These are phyloP conservation scores for Oryza meridionalis DNA, from an alignment of 176 grass and related monocot genomes.

Conservation along the genomic window DNA sequence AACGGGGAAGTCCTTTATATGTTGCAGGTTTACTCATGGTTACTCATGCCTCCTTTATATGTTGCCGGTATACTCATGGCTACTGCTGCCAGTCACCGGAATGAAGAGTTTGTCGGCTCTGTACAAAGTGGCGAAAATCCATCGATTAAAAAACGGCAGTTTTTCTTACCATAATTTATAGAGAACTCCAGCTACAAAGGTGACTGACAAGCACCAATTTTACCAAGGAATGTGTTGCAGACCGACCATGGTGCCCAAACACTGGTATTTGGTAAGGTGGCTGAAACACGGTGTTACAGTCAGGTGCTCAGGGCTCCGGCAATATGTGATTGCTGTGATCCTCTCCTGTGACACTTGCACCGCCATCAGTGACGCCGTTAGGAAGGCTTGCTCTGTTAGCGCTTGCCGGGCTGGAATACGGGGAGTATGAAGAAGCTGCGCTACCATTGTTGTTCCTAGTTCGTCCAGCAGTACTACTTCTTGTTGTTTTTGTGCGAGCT, in stretches of 20 bases:
- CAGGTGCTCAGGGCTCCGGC: slow-evolving; percentile 51
- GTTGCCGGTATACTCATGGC: not conserved
- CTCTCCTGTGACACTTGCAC: slow-evolving; percentile 20
- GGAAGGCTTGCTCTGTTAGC: slow-evolving; percentile 30
- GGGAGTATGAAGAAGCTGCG: slow-evolving; percentile 56
- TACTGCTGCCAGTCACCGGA: not conserved
- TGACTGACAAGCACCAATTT: not conserved
- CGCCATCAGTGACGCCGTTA: slow-evolving; percentile 49
- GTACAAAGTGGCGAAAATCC: not conserved
- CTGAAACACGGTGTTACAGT: not conserved
- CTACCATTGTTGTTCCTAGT: slow-evolving; percentile 62
- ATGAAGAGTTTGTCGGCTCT: not conserved
- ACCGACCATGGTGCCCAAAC: not conserved
- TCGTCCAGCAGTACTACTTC: slow-evolving; percentile 71
- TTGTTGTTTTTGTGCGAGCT: slow-evolving; percentile 70
- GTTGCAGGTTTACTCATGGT: not conserved
- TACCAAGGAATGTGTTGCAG: not conserved
- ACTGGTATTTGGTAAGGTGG: not conserved
- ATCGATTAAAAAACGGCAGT: slow-evolving; percentile 1
- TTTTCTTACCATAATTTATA: slow-evolving; percentile 1
- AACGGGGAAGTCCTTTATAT: not conserved
- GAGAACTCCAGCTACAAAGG: not conserved
- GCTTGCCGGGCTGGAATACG: slow-evolving; percentile 40
- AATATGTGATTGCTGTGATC: slow-evolving; percentile 52
- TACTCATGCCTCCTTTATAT: not conserved